Evolutionary conservation across 2,329 filamentous ascomycete genomes (phyloP), one percentile per base, ranked within the genome.

Genomic region (Orbilia oligospora): DNA sequence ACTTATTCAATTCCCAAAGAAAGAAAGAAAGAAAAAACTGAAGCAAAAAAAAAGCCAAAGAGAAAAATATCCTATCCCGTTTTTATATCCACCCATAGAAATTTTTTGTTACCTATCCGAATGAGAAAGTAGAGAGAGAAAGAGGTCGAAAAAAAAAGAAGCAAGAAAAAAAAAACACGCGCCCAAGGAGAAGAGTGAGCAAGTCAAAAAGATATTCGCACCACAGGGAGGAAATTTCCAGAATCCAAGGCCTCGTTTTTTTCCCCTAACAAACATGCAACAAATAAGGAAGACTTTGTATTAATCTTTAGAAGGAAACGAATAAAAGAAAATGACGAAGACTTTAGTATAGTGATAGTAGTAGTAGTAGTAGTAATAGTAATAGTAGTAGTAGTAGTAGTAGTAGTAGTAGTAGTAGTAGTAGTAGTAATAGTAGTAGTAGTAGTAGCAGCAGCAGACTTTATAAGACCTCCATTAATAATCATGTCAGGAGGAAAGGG

Each of bases 401-500:
- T n/a, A n/a, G n/a, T n/a, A n/a, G n/a, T n/a, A n/a, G n/a, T n/a
- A n/a, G n/a, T 20, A 20, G 24, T 51, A 51, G 48, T 51, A 20
- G 46, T 36, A 55, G 38, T 48, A 63, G 33, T 53, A 69, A 24
- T 9, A 10, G 16, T 18, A 24, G 38, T 30, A 55, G 53, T 16
- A 53, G 24, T 36, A 68, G 46, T 49, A 67, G 56, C n/a, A 49
- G n/a, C 63, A 41, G 46, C 44, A 55, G 38, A 22, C 14, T 30
- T n/a, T 46, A 41, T 41, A 41, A 63, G 69, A 56, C 53, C 56
- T 64, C 49, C 66, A 75, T 67, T 44, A 46, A 77, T 56, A 63
- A 38, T 24, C 72, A 76, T 55, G 51, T 83, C 83, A 82, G 85
- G 18, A 33, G 51, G 51, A 30, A 27, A n/a, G 58, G 65, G 70